phyloP scores from a whole-genome alignment of 208 protist species.

The Trypanosoma theileri region DNA sequence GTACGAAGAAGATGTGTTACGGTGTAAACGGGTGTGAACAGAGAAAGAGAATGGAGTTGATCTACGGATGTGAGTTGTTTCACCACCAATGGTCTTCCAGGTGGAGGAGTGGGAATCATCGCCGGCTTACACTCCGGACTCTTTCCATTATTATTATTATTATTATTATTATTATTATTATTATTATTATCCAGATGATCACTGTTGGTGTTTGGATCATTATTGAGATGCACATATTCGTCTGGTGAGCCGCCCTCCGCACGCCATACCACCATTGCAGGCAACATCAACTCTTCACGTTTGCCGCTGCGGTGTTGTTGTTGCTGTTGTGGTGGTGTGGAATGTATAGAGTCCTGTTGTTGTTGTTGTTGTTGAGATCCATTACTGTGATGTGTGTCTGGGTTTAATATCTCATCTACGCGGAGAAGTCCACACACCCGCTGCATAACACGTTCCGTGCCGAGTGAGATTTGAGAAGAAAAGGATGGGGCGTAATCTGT shows the following conservation, averaged over 20 bases:
- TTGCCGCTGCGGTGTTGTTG: background rate
- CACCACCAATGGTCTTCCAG: slow-evolving; percentile 60
- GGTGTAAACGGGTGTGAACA: slow-evolving; percentile 70
- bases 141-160: background rate
- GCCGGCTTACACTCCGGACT: no score
- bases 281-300: slow-evolving; percentile 19
- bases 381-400: slow-evolving; percentile 1
- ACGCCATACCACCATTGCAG: slow-evolving; percentile 22
- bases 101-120: no score
- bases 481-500: slow-evolving; percentile 16
- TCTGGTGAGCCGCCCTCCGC: slow-evolving; percentile 34
- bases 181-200: background rate
- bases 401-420: slow-evolving; percentile 49
- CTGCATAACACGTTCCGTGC: slow-evolving; percentile 36
- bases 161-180: slow-evolving; percentile 4
- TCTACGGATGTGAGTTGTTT: slow-evolving; percentile 66
- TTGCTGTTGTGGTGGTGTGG: background rate
- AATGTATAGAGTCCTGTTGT: no score
- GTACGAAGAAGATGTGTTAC: slow-evolving; percentile 54
- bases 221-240: slow-evolving; percentile 32
- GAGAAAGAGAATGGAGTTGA: slow-evolving; percentile 63
- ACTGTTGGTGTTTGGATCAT: background rate
- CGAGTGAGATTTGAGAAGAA: slow-evolving; percentile 38
- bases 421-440: slow-evolving; percentile 36
- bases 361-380: background rate